A percentile compares a stretch with the other conserved stretches of the same genome.
phyloP scores from a whole-genome alignment of 2,329 filamentous ascomycete species.

The Aspergillus candidus region DNA sequence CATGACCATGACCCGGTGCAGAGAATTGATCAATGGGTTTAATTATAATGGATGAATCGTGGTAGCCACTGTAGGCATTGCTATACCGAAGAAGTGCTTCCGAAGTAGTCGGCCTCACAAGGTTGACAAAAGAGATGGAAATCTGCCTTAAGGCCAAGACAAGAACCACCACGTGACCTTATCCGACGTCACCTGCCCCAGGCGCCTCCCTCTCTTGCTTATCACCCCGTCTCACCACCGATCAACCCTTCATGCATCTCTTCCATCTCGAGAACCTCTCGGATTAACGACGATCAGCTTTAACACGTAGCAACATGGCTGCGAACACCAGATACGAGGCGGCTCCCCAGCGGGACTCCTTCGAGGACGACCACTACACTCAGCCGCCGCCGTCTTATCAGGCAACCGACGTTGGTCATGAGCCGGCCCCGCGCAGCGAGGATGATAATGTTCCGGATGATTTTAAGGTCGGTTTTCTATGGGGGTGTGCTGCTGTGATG shows the following conservation, averaged over 20 bases:
- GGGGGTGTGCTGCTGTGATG: too few relatives aligned
- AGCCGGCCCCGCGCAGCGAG: slow-evolving; percentile 62
- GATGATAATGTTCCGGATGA: slow-evolving; percentile 93
- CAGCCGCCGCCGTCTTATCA: slow-evolving; percentile 81
- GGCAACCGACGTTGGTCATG: slow-evolving; percentile 54
- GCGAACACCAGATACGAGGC: slow-evolving; percentile 74
- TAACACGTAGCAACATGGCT: slow-evolving; percentile 50
- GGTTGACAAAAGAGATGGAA: too few relatives aligned
- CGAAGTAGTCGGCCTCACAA: too few relatives aligned
- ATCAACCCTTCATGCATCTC: neutral
- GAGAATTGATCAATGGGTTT: too few relatives aligned
- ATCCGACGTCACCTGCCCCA: slow-evolving; percentile 1
- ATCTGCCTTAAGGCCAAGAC: too few relatives aligned
- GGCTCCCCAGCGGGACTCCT: slow-evolving; percentile 79
- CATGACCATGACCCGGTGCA: too few relatives aligned
- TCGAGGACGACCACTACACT: slow-evolving; percentile 64
- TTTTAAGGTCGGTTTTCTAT: slow-evolving; percentile 64
- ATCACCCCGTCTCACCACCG: neutral
- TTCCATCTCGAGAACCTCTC: too few relatives aligned
- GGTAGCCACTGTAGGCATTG: too few relatives aligned
- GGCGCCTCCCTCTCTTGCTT: neutral
- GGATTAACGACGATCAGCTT: neutral
- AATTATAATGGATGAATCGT: too few relatives aligned
- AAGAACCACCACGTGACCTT: neutral
- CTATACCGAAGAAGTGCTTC: too few relatives aligned